These are phyloP conservation scores for Tylopilus balloui DNA, from an alignment of 768 basidiomycete genomes.

Conservation along the genomic window DNA sequence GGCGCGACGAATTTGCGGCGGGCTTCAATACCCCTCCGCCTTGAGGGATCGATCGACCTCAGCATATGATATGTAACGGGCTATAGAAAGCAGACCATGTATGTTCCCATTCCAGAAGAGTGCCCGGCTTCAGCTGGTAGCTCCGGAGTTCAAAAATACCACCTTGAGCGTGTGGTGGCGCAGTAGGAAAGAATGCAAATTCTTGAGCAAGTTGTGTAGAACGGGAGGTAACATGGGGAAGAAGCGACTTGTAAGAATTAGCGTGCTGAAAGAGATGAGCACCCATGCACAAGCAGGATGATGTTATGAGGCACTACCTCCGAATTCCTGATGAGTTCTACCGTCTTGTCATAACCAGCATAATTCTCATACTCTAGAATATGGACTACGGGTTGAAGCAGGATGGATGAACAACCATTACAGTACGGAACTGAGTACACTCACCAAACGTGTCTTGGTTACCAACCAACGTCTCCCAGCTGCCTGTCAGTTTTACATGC, in stretches of 20 bases:
- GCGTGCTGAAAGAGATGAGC: conserved; percentile 44
- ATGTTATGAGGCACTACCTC: conserved; percentile 44
- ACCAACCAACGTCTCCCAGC: conserved; percentile 89
- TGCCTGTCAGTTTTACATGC: conserved; percentile 85
- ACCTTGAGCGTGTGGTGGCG: conserved; percentile 80
- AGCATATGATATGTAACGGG: neutral
- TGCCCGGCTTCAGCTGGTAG: conserved; percentile 86
- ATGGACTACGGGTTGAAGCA: conserved; percentile 37
- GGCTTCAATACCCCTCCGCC: conserved; percentile 93
- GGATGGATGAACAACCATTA: neutral
- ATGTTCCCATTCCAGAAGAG: conserved; percentile 91
- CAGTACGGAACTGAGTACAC: conserved; percentile 27
- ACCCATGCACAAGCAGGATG: neutral
- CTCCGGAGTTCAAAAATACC: conserved; percentile 92
- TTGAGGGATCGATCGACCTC: conserved; percentile 29
- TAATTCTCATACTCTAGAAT: conserved; percentile 96
- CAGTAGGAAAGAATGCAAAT: conserved; percentile 92
- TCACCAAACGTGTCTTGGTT: conserved; percentile 81
- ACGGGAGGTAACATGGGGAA: conserved; percentile 71
- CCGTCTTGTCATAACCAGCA: conserved; percentile 79
- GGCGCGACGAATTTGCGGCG: conserved; percentile 82
- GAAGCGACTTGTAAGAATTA: conserved; percentile 64
- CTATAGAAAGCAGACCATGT: conserved; percentile 57
- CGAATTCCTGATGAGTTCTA: conserved; percentile 55
- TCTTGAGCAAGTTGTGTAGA: conserved; percentile 82